Conservation (phyloP, 1,284 basidiomycete species). For the Anthracocystis walkeri region DNA sequence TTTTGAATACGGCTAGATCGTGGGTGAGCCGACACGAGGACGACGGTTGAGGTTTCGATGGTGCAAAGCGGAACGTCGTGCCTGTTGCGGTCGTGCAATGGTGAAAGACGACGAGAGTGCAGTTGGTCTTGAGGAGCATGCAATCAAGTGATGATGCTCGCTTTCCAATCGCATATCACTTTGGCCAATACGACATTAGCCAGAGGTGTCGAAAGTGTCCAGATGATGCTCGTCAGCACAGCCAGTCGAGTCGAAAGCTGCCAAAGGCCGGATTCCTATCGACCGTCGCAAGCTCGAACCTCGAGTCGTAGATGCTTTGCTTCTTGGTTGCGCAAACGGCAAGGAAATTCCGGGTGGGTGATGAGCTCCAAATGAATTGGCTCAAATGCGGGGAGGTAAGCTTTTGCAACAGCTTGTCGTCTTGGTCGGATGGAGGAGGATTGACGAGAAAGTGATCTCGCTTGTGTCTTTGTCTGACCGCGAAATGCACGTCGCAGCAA, state of each 20-base stretch:
- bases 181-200: not conserved
- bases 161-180: not conserved
- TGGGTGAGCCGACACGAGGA: not conserved
- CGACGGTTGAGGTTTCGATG: not conserved
- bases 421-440: no score
- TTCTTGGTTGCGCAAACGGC: no score
- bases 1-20: not conserved
- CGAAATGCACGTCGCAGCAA: conserved; percentile 3
- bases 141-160: not conserved
- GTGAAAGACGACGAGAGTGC: conserved; percentile 1
- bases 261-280: no score
- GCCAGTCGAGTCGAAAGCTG: no score
- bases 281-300: no score
- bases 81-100: not conserved
- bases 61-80: no score
- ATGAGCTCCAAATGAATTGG: no score
- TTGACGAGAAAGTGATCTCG: no score
- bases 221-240: not conserved
- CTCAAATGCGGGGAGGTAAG: no score
- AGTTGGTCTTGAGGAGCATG: not conserved
- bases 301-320: no score
- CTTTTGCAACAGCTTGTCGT: no score
- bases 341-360: no score
- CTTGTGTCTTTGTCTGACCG: not conserved
- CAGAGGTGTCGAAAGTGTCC: not conserved